Evolutionary conservation across 2,329 filamentous ascomycete species (phyloP).

Genomic region (Beauveria varroae): DNA sequence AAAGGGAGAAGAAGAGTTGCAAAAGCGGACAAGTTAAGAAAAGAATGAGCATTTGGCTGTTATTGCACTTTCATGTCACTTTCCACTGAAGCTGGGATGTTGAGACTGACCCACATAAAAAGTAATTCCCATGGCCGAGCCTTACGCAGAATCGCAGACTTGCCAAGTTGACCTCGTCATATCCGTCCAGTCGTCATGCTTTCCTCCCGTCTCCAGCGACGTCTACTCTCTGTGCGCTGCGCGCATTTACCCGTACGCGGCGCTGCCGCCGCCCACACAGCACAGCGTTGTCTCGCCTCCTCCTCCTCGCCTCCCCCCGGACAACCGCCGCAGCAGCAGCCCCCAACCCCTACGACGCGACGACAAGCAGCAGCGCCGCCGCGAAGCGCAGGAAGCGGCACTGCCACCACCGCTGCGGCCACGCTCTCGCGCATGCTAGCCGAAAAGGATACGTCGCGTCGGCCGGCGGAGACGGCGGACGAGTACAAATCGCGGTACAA

Average conservation of each 20-base stretch:
- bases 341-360: not conserved
- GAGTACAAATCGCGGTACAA: slow-evolving; percentile 38
- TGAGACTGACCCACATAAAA: not conserved
- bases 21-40: not conserved
- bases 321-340: not conserved
- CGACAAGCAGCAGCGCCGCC: not conserved
- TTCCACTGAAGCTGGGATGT: not conserved
- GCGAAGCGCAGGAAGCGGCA: slow-evolving; percentile 15
- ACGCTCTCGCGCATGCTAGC: slow-evolving; percentile 14
- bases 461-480: slow-evolving; percentile 16
- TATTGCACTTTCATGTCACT: not conserved
- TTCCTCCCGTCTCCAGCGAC: not conserved
- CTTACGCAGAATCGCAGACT: not conserved
- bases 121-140: not conserved
- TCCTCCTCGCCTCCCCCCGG: not conserved
- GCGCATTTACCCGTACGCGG: not conserved
- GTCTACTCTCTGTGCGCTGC: not conserved
- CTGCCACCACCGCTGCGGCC: not conserved
- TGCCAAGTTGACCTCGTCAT: not conserved
- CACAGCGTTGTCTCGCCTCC: not conserved
- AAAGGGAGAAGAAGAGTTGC: not conserved
- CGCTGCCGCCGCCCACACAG: not conserved
- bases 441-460: slow-evolving; percentile 14
- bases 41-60: not conserved
- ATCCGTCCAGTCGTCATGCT: not conserved